Evolutionary conservation across 2,329 filamentous ascomycete genomes (phyloP).

Genomic region (Cadophora gregata): DNA sequence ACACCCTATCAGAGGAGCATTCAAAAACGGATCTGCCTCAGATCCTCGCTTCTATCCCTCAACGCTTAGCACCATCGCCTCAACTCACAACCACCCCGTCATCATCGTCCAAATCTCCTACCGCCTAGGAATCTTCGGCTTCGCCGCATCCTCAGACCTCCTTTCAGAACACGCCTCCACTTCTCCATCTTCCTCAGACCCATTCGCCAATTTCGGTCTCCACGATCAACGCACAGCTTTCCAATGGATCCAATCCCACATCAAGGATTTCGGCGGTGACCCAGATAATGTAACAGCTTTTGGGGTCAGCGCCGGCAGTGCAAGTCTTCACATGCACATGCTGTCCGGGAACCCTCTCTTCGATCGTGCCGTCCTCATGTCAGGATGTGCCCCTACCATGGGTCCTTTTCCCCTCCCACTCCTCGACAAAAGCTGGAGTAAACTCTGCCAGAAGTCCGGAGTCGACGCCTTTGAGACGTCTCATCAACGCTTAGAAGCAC

Average conservation of each 20-base stretch:
- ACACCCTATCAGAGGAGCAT: conserved; percentile 21
- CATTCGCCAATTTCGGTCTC: conserved; percentile 50
- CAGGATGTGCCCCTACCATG: conserved; percentile 22
- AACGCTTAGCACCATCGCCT: conserved; percentile 16
- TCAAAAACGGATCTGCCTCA: conserved; percentile 27
- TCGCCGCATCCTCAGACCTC: conserved; percentile 24
- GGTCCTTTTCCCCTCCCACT: conserved; percentile 14
- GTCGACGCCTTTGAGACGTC: neutral
- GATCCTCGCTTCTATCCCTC: conserved; percentile 21
- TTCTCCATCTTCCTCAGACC: neutral
- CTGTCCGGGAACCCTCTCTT: conserved; percentile 27
- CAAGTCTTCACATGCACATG: conserved; percentile 30
- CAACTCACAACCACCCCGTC: conserved; percentile 11
- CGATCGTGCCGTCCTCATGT: conserved; percentile 31
- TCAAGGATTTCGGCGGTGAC: conserved; percentile 47
- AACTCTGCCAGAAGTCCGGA: conserved; percentile 1
- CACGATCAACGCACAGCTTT: conserved; percentile 46
- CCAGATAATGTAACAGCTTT: conserved; percentile 44
- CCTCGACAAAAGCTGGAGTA: conserved; percentile 18
- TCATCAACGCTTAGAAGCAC: conserved; percentile 1
- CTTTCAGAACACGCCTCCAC: conserved; percentile 13
- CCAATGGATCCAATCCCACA: conserved; percentile 44
- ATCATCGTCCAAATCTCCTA: conserved; percentile 27
- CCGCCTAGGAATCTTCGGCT: conserved; percentile 25
- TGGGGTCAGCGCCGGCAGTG: conserved; percentile 53